Conservation (phyloP, 306 rosid genomes). For the Pterocarpus macrocarpus region DNA sequence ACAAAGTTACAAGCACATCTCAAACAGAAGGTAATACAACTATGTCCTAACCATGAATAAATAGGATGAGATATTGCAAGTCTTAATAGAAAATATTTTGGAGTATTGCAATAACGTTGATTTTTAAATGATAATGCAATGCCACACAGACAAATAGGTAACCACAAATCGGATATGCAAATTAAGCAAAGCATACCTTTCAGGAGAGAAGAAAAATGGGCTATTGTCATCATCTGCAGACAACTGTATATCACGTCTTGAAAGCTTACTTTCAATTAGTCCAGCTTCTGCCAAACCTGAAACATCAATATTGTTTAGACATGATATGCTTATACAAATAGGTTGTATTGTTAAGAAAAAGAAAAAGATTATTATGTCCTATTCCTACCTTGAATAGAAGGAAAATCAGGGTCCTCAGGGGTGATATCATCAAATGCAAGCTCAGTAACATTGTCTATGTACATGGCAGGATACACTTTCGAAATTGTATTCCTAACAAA, state of each 20-base stretch:
- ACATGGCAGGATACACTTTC: slow-evolving; percentile 98
- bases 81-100: background rate
- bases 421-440: slow-evolving; percentile 95
- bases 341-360: background rate
- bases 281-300: slow-evolving; percentile 99
- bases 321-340: slow-evolving; percentile 28
- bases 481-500: slow-evolving; percentile 76
- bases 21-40: slow-evolving; percentile 38
- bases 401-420: slow-evolving; percentile 90
- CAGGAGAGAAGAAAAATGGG: slow-evolving; percentile 80
- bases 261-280: slow-evolving; percentile 94
- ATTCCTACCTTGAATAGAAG: slow-evolving; percentile 88
- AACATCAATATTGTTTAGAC: slow-evolving; percentile 44
- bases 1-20: slow-evolving; percentile 35
- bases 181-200: slow-evolving; percentile 61
- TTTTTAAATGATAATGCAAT: slow-evolving; percentile 6
- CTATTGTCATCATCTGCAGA: slow-evolving; percentile 68
- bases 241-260: slow-evolving; percentile 72
- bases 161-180: slow-evolving; percentile 38
- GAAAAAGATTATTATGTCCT: slow-evolving; percentile 37
- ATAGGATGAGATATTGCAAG: slow-evolving; percentile 23
- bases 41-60: slow-evolving; percentile 21
- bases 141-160: slow-evolving; percentile 3
- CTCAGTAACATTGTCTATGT: slow-evolving; percentile 86
- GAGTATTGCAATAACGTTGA: background rate